Percentiles rank a stretch among this genome's conserved stretches.
Conservation (phyloP, 2,329 filamentous ascomycete genomes). For the Gnomoniopsis smithogilvyi region DNA sequence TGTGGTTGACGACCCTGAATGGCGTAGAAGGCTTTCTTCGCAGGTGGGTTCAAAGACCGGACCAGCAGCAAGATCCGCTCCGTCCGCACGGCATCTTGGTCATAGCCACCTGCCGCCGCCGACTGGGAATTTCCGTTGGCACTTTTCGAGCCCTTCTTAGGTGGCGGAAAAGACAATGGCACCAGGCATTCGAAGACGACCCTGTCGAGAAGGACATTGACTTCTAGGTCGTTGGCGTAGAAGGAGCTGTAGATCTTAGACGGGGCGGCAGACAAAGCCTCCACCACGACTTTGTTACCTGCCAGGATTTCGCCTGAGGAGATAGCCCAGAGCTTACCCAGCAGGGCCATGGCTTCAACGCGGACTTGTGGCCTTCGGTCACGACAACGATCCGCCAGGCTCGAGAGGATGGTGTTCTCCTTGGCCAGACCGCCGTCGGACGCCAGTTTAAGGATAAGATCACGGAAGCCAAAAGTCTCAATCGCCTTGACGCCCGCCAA, state of each 20-base stretch:
- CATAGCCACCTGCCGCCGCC: slow-evolving; percentile 44
- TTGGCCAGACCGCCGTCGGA: slow-evolving; percentile 71
- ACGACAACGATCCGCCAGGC: slow-evolving; percentile 81
- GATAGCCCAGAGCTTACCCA: slow-evolving; percentile 91
- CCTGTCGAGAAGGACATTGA: slow-evolving; percentile 79
- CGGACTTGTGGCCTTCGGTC: slow-evolving; percentile 81
- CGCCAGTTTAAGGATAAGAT: slow-evolving; percentile 80
- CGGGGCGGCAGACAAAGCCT: slow-evolving; percentile 77
- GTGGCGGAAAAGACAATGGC: slow-evolving; percentile 80
- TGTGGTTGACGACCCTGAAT: slow-evolving; percentile 76
- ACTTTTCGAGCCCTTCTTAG: slow-evolving; percentile 63
- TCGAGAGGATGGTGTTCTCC: slow-evolving; percentile 73
- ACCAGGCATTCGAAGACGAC: slow-evolving; percentile 84
- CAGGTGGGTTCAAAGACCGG: slow-evolving; percentile 70
- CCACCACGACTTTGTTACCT: slow-evolving; percentile 71
- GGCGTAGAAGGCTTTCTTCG: slow-evolving; percentile 85
- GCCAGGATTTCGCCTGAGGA: slow-evolving; percentile 82
- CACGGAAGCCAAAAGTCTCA: slow-evolving; percentile 73
- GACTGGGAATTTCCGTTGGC: slow-evolving; percentile 45
- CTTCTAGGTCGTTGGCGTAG: slow-evolving; percentile 84
- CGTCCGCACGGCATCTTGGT: slow-evolving; percentile 74
- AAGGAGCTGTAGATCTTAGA: slow-evolving; percentile 81
- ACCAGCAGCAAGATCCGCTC: slow-evolving; percentile 82
- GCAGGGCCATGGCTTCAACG: slow-evolving; percentile 78
- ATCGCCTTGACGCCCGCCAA: slow-evolving; percentile 85